Evolutionary conservation across 371 early-diverging fungal species (phyloP), one percentile per base, ranked within the genome.

Genomic region (Sporodiniella umbellata): DNA sequence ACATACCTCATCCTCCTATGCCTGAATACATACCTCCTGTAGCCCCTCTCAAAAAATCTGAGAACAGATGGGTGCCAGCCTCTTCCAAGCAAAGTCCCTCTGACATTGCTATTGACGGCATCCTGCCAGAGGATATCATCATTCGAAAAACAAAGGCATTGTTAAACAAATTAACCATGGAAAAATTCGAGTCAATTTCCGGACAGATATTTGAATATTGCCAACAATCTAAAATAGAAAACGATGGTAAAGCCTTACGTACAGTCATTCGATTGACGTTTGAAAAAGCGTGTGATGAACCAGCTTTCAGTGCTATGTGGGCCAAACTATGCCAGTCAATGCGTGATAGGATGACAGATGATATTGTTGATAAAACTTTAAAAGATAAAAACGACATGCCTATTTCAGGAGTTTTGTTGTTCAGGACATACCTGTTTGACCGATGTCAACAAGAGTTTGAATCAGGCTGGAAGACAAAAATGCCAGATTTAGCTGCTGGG

Each of bases 241-340:
- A 65, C 2, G 82, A 86, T 58, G 90, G 89, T 31, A 62, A 72
- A 15, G 83, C 89, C 0, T 64, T 98, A 42, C 79, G 79, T 54
- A 82, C 82, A 30, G 86, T 96, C 37, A 90, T 96, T 50, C 80
- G 72, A 37, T 70, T 88, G 19, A 86, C 93, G 26, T 97, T 93
- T 66, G 93, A 95, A 42, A 97, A 98, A 71, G 96, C 99, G 1
- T 81, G 92, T 45, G 96, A 94, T 54, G 96, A 98, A 68, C 84
- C 92, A 26, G 79, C 81, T 48, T 97, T 95, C 78, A 88, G 84
- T 42, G 60, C 72, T 46, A 88, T 95, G 79, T 98, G 95, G 69
- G 96, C 96, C 8, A 78, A 74, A 35, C 77, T 98, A 49, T 93
- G 94, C 72, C 66, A 78, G 30, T 70, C 77, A 57, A 78, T 89